Conservation (phyloP, 192 early-diverging fungal species). For the Spizellomyces punctatus region DNA sequence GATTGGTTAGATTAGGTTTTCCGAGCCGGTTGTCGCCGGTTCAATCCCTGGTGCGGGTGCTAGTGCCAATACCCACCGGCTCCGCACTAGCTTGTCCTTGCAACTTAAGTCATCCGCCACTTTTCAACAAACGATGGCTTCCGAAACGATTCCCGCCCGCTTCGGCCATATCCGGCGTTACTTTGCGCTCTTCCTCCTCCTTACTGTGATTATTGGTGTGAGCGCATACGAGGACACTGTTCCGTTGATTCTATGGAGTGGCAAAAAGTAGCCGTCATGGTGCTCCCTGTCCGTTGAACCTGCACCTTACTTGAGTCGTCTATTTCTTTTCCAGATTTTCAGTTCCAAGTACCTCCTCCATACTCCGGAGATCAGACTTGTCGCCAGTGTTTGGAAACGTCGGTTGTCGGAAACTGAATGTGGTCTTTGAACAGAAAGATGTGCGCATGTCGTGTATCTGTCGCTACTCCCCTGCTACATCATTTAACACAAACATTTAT, state of each 20-base stretch:
- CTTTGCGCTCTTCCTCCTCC: too few relatives aligned
- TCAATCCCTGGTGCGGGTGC: too few relatives aligned
- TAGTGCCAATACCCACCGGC: too few relatives aligned
- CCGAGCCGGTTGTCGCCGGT: too few relatives aligned
- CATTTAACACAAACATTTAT: background rate
- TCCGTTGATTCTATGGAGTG: constrained; percentile 53
- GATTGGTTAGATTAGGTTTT: too few relatives aligned
- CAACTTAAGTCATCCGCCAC: too few relatives aligned
- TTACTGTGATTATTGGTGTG: too few relatives aligned
- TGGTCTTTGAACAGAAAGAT: constrained; percentile 53
- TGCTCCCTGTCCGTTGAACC: constrained; percentile 34
- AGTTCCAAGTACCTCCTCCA: background rate
- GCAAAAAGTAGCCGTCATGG: constrained; percentile 48
- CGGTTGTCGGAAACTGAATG: constrained; percentile 45
- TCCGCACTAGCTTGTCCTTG: too few relatives aligned
- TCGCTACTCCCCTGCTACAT: background rate
- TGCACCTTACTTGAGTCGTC: background rate
- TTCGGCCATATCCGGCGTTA: too few relatives aligned
- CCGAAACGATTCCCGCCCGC: too few relatives aligned
- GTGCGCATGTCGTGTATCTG: constrained; percentile 61
- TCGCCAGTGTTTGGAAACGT: constrained; percentile 48
- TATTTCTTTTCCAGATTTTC: background rate
- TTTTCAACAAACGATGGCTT: too few relatives aligned
- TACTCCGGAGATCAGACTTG: constrained; percentile 18
- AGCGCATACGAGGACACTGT: background rate